Base-by-base conservation (phyloP, 2,329 filamentous ascomycete species). In the Fusarium staphyleae region DNA sequence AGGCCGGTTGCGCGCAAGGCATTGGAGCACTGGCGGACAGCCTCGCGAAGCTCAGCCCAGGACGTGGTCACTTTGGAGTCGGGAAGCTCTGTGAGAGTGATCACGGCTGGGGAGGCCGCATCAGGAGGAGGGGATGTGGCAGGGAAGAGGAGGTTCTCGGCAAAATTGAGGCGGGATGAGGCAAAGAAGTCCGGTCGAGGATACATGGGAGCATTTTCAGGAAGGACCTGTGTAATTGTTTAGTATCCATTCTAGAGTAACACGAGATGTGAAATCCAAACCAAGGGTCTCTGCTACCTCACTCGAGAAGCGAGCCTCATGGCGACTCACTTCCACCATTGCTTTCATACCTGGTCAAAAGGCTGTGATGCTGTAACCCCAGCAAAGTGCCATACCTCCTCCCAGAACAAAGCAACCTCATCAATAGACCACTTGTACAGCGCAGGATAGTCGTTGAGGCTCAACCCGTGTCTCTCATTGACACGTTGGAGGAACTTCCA, bases 111-210 rank as follows among this genome's bases (percentile, higher is more conserved):
- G 4, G 82, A 79, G 37, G 85, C 74, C 43, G 87, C 82, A 58
- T 88, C 76, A 28, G 72, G 56, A 19, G 68, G 53, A 29, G 66
- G 61, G 35, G 60, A 44, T 3, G 69, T 67, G 42, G 79, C 79
- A 3, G 93, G 93, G 71, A 88, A 97, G 3, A 99, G 85, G 47
- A 98, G 80, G 72, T 99, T 99, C 76, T 98, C 91, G 19, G 93
- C 93, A 71, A 97, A 98, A 74, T 98, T 99, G 61, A 98, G 80
- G 52, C 80, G 86, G 12, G 90, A 84, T 9, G 87, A 88, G 50
- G 85, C 73, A 72, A 97, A 98, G 79, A 96, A 98, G 54, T 87
- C 78, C 7, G 93, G 93, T 18, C 91, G 87, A 18, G 93, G 93
- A 67, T 92, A 98, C 82, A 98, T 89, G 39, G 84, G 79, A 5